A percentile compares a stretch with the other conserved stretches of the same genome.
Evolutionary conservation across 331 rosid species (phyloP).

Genomic region (Quercus phellos): DNA sequence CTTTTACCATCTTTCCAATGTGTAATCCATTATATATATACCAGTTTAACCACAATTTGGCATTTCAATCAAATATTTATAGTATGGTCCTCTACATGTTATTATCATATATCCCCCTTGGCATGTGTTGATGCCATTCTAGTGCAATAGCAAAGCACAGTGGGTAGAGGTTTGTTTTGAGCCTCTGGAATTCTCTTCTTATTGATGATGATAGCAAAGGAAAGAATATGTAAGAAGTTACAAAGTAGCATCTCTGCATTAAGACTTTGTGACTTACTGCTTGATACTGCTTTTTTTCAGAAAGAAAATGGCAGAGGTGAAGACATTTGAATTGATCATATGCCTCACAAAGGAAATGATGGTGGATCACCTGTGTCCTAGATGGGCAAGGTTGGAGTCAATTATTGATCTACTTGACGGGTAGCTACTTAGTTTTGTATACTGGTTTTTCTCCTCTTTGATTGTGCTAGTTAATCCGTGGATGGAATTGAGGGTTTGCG

Average conservation of each 20-base stretch:
- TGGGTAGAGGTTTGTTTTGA: slow-evolving; percentile 1
- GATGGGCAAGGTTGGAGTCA: slow-evolving; percentile 16
- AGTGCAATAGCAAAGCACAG: not conserved
- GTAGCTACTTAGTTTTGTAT: slow-evolving; percentile 27
- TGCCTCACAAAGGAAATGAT: slow-evolving; percentile 9
- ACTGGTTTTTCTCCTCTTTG: slow-evolving; percentile 17
- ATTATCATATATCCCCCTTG: not conserved
- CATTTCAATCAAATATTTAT: not conserved
- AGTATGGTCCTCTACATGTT: not conserved
- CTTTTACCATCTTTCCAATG: not conserved
- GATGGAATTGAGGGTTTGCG: slow-evolving; percentile 4
- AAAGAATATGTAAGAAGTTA: not conserved
- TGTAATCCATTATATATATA: not conserved
- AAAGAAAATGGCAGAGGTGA: slow-evolving; percentile 87
- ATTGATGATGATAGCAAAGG: not conserved
- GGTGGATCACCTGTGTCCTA: slow-evolving; percentile 26
- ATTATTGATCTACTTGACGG: slow-evolving; percentile 30
- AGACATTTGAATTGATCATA: slow-evolving; percentile 19
- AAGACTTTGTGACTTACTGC: slow-evolving; percentile 15
- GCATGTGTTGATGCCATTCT: not conserved
- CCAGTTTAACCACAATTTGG: not conserved
- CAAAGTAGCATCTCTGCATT: not conserved
- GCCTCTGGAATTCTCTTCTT: not conserved
- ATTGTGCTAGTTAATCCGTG: slow-evolving; percentile 15
- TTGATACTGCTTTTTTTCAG: slow-evolving; percentile 45